These are phyloP conservation scores for Erigeron canadensis DNA, from an alignment of 129 eudicot species.

Conservation along the genomic window DNA sequence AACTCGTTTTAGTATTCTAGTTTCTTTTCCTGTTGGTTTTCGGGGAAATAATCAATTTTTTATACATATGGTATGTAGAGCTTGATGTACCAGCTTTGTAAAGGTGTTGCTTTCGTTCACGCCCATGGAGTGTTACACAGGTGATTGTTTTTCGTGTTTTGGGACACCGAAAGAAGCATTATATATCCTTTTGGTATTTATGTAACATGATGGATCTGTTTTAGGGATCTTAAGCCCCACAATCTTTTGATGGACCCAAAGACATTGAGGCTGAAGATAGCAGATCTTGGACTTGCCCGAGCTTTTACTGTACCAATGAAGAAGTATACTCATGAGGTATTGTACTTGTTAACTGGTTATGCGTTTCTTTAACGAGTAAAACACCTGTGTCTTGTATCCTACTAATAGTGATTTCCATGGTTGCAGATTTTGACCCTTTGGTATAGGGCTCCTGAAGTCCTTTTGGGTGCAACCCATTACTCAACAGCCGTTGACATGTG, in stretches of 20 bases:
- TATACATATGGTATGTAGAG: slow-evolving; percentile 40
- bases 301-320: slow-evolving; percentile 80
- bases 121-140: slow-evolving; percentile 75
- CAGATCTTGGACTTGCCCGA: slow-evolving; percentile 92
- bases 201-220: neutral
- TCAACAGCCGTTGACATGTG: slow-evolving; percentile 95
- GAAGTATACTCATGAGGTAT: slow-evolving; percentile 95
- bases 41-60: neutral
- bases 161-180: too few relatives aligned
- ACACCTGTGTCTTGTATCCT: too few relatives aligned
- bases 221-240: slow-evolving; percentile 96
- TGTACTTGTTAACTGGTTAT: neutral
- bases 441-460: slow-evolving; percentile 98
- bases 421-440: slow-evolving; percentile 89
- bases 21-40: neutral
- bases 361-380: too few relatives aligned
- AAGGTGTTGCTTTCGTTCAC: slow-evolving; percentile 88
- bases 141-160: neutral
- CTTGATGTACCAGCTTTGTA: slow-evolving; percentile 90
- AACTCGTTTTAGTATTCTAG: neutral
- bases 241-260: slow-evolving; percentile 91
- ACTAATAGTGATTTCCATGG: neutral
- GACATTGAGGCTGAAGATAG: slow-evolving; percentile 67
- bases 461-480: slow-evolving; percentile 87
- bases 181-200: neutral